phyloP scores from a whole-genome alignment of 176 grass and related monocot genomes.

The Poa pratensis region DNA sequence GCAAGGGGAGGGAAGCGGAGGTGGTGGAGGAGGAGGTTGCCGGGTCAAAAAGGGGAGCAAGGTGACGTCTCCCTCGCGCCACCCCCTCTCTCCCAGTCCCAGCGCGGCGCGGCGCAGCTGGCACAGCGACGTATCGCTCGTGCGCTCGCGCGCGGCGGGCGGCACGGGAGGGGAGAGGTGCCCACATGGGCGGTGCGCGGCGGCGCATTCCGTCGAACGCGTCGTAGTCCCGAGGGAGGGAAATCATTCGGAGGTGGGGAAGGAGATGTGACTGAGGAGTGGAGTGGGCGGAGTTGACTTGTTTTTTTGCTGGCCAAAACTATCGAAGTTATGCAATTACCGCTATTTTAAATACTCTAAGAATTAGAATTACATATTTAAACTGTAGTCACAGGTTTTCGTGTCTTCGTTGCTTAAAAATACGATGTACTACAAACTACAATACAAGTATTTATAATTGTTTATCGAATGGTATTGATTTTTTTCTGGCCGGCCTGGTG shows the following conservation, averaged over 20 bases:
- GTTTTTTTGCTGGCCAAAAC: neutral
- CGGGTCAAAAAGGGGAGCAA: slow-evolving; percentile 35
- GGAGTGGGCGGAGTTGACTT: slow-evolving; percentile 3
- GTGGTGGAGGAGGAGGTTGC: slow-evolving; percentile 30
- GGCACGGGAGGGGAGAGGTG: neutral
- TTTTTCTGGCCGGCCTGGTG: too few relatives aligned
- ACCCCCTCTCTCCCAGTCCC: neutral
- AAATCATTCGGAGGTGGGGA: neutral
- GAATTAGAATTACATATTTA: too few relatives aligned
- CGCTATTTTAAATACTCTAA: too few relatives aligned
- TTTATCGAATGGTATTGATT: too few relatives aligned
- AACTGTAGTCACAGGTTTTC: too few relatives aligned
- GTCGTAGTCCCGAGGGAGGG: neutral
- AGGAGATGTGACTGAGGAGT: neutral
- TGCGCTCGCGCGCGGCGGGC: slow-evolving; percentile 31
- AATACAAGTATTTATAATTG: too few relatives aligned
- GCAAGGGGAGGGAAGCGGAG: slow-evolving; percentile 2
- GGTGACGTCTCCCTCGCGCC: slow-evolving; percentile 37
- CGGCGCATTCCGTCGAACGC: slow-evolving; percentile 50
- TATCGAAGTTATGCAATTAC: neutral
- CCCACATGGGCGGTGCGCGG: slow-evolving; percentile 54
- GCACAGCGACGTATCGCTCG: slow-evolving; percentile 37
- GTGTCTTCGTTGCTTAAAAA: too few relatives aligned
- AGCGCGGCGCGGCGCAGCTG: slow-evolving; percentile 20
- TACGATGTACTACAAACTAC: too few relatives aligned